Conservation (phyloP, 176 grass and related monocot genomes). For the Secale cereale region DNA sequence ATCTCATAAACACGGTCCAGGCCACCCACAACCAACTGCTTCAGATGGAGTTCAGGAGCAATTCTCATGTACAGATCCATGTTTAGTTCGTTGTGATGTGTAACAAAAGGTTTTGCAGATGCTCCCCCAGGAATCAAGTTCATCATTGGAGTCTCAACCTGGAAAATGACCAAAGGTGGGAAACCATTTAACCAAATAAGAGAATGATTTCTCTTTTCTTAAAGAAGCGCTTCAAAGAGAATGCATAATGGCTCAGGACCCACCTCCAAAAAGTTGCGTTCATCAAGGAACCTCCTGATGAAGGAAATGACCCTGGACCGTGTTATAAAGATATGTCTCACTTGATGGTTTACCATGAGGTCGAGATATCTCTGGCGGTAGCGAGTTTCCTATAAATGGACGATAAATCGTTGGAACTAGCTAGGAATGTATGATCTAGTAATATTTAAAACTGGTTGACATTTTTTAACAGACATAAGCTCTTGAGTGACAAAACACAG, state of each 20-base stretch:
- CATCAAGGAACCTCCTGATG: constrained; percentile 64
- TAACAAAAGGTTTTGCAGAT: constrained; percentile 62
- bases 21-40: constrained; percentile 78
- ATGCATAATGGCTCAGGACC: background rate
- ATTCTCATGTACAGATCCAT: constrained; percentile 85
- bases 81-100: constrained; percentile 87
- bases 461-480: background rate
- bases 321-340: constrained; percentile 81
- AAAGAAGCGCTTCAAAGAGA: background rate
- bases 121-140: constrained; percentile 85
- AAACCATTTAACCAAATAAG: background rate
- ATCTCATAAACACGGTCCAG: constrained; percentile 91
- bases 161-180: background rate
- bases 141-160: constrained; percentile 93
- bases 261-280: constrained; percentile 78
- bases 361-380: constrained; percentile 86
- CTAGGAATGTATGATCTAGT: background rate
- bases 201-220: background rate
- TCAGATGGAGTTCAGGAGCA: constrained; percentile 80
- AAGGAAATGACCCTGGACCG: constrained; percentile 57
- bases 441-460: background rate
- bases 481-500: background rate
- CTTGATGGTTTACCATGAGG: constrained; percentile 86
- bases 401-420: background rate
- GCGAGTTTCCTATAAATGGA: constrained; percentile 55